Percentiles rank a stretch among this genome's conserved stretches.
Evolutionary conservation across 805 yeast species (phyloP).

Genomic region (Barnettozyma botsteinii): DNA sequence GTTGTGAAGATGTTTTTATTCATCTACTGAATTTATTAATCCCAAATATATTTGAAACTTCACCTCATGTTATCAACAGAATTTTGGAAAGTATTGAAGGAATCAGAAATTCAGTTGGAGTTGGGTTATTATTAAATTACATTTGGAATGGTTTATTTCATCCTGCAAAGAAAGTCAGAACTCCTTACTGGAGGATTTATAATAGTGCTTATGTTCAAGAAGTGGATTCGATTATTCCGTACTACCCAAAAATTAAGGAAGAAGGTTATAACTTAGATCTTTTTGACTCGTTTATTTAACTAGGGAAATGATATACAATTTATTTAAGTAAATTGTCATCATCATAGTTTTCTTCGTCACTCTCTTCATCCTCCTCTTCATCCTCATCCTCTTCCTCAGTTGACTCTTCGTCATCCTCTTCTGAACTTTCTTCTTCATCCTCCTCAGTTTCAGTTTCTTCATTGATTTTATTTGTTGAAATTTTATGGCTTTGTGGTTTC

Average conservation of each 20-base stretch:
- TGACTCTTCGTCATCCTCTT: constrained; percentile 5
- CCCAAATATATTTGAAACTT: constrained; percentile 90
- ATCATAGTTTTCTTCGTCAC: constrained; percentile 12
- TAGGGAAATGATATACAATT: too few species aligned
- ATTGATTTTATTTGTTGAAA: constrained; percentile 16
- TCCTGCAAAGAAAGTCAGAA: constrained; percentile 83
- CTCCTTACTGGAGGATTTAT: constrained; percentile 79
- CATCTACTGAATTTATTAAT: constrained; percentile 75
- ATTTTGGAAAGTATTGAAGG: constrained; percentile 77
- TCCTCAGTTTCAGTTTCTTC: constrained; percentile 15
- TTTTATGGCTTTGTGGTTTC: constrained; percentile 5
- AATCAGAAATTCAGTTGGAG: constrained; percentile 65
- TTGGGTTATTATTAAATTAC: constrained; percentile 69
- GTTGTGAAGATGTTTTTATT: constrained; percentile 75
- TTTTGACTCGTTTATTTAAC: constrained; percentile 20
- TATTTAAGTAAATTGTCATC: background rate
- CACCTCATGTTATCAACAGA: constrained; percentile 89
- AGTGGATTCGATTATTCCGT: constrained; percentile 74
- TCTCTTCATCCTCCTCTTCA: constrained; percentile 25
- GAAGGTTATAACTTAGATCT: constrained; percentile 16
- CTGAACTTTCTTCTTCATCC: constrained; percentile 20
- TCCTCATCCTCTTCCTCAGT: background rate
- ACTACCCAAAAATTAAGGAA: constrained; percentile 57
- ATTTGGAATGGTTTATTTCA: constrained; percentile 87
- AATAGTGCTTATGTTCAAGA: constrained; percentile 71